phyloP scores from a whole-genome alignment of 495 filamentous ascomycete species.

The Penicillium mononematosum region DNA sequence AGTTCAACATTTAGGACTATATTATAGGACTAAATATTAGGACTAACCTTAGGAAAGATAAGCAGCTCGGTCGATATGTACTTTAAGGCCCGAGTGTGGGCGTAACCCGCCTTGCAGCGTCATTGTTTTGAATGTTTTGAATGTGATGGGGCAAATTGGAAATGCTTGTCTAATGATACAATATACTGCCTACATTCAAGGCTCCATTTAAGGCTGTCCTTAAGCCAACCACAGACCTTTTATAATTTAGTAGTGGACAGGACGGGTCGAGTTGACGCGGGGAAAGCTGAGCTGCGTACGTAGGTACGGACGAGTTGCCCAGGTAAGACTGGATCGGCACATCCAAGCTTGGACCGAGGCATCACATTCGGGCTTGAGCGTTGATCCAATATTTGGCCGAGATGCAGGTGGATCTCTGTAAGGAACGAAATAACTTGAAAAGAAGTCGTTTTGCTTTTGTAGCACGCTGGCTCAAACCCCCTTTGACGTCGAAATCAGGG shows the following conservation, averaged over 20 bases:
- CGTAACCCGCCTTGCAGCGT: neutral
- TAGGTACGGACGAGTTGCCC: too few species aligned
- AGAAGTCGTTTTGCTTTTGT: neutral
- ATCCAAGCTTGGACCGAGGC: slow-evolving; percentile 8
- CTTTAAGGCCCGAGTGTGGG: neutral
- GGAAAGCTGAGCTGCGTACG: slow-evolving; percentile 1
- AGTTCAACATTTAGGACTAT: neutral
- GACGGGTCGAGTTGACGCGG: neutral
- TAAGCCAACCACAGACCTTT: neutral
- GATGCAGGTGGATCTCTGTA: neutral
- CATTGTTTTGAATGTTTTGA: neutral
- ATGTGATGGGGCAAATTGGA: neutral
- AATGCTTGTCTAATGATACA: neutral
- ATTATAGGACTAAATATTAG: neutral
- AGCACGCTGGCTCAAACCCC: neutral
- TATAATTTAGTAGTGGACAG: neutral
- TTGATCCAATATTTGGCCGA: neutral
- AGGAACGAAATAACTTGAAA: neutral
- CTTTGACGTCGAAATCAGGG: neutral
- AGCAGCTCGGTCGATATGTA: slow-evolving; percentile 1
- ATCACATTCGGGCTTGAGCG: slow-evolving; percentile 10
- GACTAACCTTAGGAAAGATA: neutral
- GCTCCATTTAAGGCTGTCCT: neutral
- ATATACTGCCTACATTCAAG: neutral
- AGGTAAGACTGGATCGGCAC: neutral